A percentile compares a stretch with the other conserved stretches of the same genome.
Evolutionary conservation across 805 yeast genomes (phyloP).

Genomic region (Nakazawaea molendinolei): DNA sequence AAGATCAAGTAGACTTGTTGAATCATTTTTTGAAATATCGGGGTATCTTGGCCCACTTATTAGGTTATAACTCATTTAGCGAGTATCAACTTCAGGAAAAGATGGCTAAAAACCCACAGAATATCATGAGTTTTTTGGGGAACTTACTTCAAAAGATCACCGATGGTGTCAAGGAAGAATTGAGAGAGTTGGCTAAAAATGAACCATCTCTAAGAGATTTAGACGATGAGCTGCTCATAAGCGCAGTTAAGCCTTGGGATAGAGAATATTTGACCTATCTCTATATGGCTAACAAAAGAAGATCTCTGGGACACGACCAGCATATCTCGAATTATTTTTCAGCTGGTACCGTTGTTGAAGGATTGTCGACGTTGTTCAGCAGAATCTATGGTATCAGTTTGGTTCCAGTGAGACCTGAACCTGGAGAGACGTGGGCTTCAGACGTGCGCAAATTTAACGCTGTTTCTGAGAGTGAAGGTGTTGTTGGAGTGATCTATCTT

Average conservation of each 20-base stretch:
- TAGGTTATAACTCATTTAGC: conserved; percentile 66
- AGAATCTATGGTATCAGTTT: conserved; percentile 72
- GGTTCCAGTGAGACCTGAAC: conserved; percentile 51
- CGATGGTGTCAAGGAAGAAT: conserved; percentile 54
- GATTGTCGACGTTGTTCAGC: conserved; percentile 65
- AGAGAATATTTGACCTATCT: conserved; percentile 51
- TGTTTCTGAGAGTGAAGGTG: conserved; percentile 51
- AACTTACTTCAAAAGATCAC: conserved; percentile 47
- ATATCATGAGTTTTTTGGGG: conserved; percentile 63
- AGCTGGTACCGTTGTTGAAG: conserved; percentile 79
- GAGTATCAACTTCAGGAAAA: conserved; percentile 82
- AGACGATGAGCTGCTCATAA: conserved; percentile 34
- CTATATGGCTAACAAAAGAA: conserved; percentile 24
- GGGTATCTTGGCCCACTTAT: conserved; percentile 60
- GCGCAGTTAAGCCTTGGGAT: conserved; percentile 80
- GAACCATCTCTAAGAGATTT: conserved; percentile 19
- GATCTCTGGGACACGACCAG: conserved; percentile 26
- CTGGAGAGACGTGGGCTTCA: conserved; percentile 84
- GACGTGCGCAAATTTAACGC: conserved; percentile 83
- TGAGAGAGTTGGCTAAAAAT: conserved; percentile 37
- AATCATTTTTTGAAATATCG: conserved; percentile 57
- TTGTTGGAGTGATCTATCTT: conserved; percentile 78
- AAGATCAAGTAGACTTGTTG: conserved; percentile 53
- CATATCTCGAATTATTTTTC: conserved; percentile 71
- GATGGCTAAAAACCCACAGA: conserved; percentile 78